Conservation (phyloP, 2,329 filamentous ascomycete species). For the Proliferodiscus dingleyae region DNA sequence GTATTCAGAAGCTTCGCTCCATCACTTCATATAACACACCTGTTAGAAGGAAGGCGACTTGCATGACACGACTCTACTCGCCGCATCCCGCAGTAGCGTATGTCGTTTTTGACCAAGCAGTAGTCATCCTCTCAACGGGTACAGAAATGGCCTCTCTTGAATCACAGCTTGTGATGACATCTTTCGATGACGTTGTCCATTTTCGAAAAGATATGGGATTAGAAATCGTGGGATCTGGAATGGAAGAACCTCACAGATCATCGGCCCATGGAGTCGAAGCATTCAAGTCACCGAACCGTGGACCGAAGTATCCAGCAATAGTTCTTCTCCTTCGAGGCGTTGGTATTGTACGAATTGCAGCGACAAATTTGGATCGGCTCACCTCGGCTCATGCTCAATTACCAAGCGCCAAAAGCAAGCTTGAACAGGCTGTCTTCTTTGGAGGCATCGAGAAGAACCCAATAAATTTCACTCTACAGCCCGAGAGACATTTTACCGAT, state of each 20-base stretch:
- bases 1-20: slow-evolving; percentile 63
- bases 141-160: slow-evolving; percentile 66
- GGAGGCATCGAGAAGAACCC: slow-evolving; percentile 77
- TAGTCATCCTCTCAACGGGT: slow-evolving; percentile 71
- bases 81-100: slow-evolving; percentile 77
- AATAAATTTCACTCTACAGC: slow-evolving; percentile 72
- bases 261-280: slow-evolving; percentile 40
- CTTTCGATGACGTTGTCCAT: slow-evolving; percentile 83
- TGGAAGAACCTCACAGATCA: slow-evolving; percentile 50
- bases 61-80: slow-evolving; percentile 66
- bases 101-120: slow-evolving; percentile 70
- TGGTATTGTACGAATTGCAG: slow-evolving; percentile 55
- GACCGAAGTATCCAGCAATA: slow-evolving; percentile 57
- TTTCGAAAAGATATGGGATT: slow-evolving; percentile 62
- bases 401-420: slow-evolving; percentile 79
- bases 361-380: slow-evolving; percentile 56
- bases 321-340: slow-evolving; percentile 59
- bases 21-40: slow-evolving; percentile 60
- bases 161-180: slow-evolving; percentile 64
- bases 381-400: slow-evolving; percentile 51
- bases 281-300: slow-evolving; percentile 45
- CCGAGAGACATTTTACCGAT: slow-evolving; percentile 60
- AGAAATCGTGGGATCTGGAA: slow-evolving; percentile 59
- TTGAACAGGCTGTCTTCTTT: slow-evolving; percentile 94
- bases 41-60: slow-evolving; percentile 32